Evolutionary conservation across 1,284 basidiomycete genomes (phyloP), one percentile per base, ranked within the genome.

Genomic region (Ganoderma meredithae): DNA sequence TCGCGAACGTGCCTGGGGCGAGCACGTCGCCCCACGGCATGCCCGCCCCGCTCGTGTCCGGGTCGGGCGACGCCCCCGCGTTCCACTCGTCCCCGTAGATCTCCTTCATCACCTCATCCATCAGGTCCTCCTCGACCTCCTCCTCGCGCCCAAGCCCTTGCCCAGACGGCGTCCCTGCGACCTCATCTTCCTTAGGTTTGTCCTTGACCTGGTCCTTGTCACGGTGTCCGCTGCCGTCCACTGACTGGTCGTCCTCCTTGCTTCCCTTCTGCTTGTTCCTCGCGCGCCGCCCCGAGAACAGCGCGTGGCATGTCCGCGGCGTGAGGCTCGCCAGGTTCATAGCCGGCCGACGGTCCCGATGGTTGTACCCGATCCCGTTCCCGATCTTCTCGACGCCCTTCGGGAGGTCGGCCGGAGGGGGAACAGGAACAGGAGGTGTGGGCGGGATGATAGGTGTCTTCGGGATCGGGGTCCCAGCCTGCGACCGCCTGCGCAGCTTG

Each of bases 291-390:
- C 71, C 71, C 13, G 68, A 66, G 66, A 76, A 76, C 56, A 76
- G 66, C 17, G 63, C 69, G 49, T 76, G 73, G 65, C 75, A 76
- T 17, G 73, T 72, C 61, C 75, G 67, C 52, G 75, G 75, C 7
- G 75, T 73, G 43, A 76, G 67, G 56, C 71, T 74, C 27, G 73
- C 67, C 44, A 75, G 43, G 12, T 70, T 71, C 56, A 76, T 58
- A 58, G 70, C 69, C 25, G 68, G 65, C n/a, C 72, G 69, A 1
- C 69, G 67, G 5, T 66, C 59, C 2, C 75, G 71, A n/a, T 71
- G 71, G 31, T 81, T 85, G 73, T 85, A 88, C 2, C 86, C 86
- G 62, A 88, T 88, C 12, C 87, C 87, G 58, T 81, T 81, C 19
- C 87, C 87, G 56, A 86, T 85, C 66, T 86, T 84, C 75, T 84